phyloP scores from a whole-genome alignment of 495 filamentous ascomycete species.

The Talaromyces nanjingensis region DNA sequence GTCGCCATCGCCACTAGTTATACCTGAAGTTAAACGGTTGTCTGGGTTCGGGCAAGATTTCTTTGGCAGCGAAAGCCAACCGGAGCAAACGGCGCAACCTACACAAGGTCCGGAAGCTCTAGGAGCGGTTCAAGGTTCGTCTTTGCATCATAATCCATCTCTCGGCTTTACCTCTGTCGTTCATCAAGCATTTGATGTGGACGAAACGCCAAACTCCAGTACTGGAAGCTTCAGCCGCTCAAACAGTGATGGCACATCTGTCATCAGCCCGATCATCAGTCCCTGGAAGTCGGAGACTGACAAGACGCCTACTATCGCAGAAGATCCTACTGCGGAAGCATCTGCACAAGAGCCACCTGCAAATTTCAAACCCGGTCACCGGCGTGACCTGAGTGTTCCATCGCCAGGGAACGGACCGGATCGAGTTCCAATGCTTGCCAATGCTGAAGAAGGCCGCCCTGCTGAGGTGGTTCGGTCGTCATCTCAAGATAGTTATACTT shows the following conservation, averaged over 20 bases:
- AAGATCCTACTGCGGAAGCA: constrained; percentile 39
- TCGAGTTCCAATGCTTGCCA: constrained; percentile 44
- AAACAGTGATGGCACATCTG: constrained; percentile 57
- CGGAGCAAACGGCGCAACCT: constrained; percentile 14
- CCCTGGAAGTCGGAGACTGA: constrained; percentile 29
- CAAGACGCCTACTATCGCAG: constrained; percentile 50
- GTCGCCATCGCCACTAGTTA: constrained; percentile 15
- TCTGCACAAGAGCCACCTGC: constrained; percentile 23
- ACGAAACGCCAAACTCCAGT: constrained; percentile 49
- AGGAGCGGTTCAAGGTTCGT: constrained; percentile 14
- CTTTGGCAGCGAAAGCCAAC: constrained; percentile 12
- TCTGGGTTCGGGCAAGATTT: constrained; percentile 55
- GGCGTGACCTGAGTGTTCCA: constrained; percentile 55
- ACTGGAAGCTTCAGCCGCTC: constrained; percentile 46
- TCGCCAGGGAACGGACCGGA: constrained; percentile 58
- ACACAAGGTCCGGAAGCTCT: constrained; percentile 10
- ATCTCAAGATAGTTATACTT: background rate
- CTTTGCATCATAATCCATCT: constrained; percentile 49
- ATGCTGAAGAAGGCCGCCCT: constrained; percentile 29
- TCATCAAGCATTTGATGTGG: constrained; percentile 63
- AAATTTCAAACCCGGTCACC: constrained; percentile 49
- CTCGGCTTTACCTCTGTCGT: constrained; percentile 61
- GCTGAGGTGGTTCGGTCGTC: constrained; percentile 25
- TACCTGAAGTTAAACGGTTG: constrained; percentile 59
- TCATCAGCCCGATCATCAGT: constrained; percentile 64